Conservation (phyloP, 768 basidiomycete species). For the Pilatotrama ljubarskyi region DNA sequence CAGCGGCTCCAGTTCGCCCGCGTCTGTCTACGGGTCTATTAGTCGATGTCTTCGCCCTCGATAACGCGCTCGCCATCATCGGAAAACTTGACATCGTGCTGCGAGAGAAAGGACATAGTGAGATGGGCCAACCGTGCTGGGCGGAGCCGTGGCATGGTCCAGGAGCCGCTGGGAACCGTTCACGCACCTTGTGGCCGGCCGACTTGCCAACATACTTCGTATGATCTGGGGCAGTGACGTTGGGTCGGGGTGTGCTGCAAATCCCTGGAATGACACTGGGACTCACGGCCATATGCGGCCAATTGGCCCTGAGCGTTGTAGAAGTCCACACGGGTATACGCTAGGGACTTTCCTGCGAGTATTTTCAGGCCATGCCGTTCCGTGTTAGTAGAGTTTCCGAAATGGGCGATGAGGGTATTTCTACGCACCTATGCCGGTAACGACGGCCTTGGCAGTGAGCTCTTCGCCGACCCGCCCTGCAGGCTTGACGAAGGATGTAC, state of each 20-base stretch:
- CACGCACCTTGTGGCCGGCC: slow-evolving; percentile 40
- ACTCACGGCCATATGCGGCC: slow-evolving; percentile 81
- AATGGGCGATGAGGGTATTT: background rate
- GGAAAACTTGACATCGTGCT: slow-evolving; percentile 80
- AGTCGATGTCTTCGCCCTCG: slow-evolving; percentile 59
- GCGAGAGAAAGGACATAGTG: background rate
- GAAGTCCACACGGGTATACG: slow-evolving; percentile 82
- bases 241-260: background rate
- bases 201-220: slow-evolving; percentile 86
- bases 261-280: background rate
- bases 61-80: slow-evolving; percentile 72
- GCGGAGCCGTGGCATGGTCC: slow-evolving; percentile 32
- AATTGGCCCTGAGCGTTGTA: slow-evolving; percentile 61
- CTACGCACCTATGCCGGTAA: slow-evolving; percentile 68
- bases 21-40: slow-evolving; percentile 1
- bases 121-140: background rate
- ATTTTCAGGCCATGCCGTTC: background rate
- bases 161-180: background rate
- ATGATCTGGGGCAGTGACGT: slow-evolving; percentile 52
- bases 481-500: slow-evolving; percentile 73
- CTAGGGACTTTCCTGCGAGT: slow-evolving; percentile 66
- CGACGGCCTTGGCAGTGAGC: slow-evolving; percentile 59
- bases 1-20: background rate
- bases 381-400: background rate
- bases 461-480: slow-evolving; percentile 71